These are phyloP conservation scores for Phaeosphaeria sp. DNA, from an alignment of 2,329 filamentous ascomycete species.

Conservation along the genomic window DNA sequence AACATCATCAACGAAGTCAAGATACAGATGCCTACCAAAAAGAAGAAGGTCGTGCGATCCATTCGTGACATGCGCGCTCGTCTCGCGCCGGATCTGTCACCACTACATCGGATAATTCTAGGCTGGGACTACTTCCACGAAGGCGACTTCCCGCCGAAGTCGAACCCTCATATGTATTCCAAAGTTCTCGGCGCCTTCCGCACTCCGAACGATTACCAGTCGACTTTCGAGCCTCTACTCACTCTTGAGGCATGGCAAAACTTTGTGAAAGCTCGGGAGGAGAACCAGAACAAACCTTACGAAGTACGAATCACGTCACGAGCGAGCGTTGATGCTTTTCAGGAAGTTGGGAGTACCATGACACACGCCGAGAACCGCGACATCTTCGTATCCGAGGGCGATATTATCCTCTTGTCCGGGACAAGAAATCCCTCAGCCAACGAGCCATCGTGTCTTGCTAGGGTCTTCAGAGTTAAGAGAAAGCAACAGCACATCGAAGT, in stretches of 20 bases:
- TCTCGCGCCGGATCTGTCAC: slow-evolving; percentile 85
- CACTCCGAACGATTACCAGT: slow-evolving; percentile 80
- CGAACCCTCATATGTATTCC: slow-evolving; percentile 72
- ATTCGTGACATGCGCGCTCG: slow-evolving; percentile 94
- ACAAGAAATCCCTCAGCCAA: slow-evolving; percentile 71
- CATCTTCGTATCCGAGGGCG: slow-evolving; percentile 77
- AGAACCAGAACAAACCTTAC: slow-evolving; percentile 79
- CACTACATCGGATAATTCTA: slow-evolving; percentile 83
- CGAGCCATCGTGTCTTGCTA: slow-evolving; percentile 82
- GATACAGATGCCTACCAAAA: slow-evolving; percentile 75
- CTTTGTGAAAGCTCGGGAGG: slow-evolving; percentile 88
- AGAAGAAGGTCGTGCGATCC: slow-evolving; percentile 78
- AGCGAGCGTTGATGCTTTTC: slow-evolving; percentile 88
- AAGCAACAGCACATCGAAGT: slow-evolving; percentile 85
- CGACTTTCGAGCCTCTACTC: slow-evolving; percentile 87
- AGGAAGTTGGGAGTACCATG: slow-evolving; percentile 89
- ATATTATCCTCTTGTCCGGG: slow-evolving; percentile 86
- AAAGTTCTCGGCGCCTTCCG: slow-evolving; percentile 79
- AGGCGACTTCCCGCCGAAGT: slow-evolving; percentile 81
- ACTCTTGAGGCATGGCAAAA: slow-evolving; percentile 95
- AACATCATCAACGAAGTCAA: slow-evolving; percentile 48
- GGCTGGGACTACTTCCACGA: slow-evolving; percentile 94
- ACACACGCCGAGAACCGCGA: slow-evolving; percentile 73
- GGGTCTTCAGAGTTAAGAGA: slow-evolving; percentile 78
- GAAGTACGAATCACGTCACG: slow-evolving; percentile 88